Conservation (phyloP, 495 filamentous ascomycete genomes). For the Bacidia gigantensis region DNA sequence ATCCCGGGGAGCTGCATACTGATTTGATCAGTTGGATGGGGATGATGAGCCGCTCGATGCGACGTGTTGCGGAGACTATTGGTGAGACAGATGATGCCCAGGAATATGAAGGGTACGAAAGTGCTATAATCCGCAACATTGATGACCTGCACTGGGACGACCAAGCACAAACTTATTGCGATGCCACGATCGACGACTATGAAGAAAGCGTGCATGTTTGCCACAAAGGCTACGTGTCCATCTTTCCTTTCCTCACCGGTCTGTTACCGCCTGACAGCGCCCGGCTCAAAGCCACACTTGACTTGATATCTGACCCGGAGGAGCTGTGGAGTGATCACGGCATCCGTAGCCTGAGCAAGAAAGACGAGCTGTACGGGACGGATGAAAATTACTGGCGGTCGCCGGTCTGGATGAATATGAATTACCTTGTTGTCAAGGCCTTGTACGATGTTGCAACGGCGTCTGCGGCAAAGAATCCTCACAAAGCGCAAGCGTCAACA, state of each 20-base stretch:
- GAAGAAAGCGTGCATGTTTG: slow-evolving; percentile 78
- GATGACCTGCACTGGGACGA: slow-evolving; percentile 90
- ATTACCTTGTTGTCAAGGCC: slow-evolving; percentile 72
- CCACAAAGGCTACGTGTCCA: slow-evolving; percentile 89
- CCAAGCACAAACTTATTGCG: slow-evolving; percentile 69
- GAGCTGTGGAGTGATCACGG: slow-evolving; percentile 81
- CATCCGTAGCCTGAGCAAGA: slow-evolving; percentile 74
- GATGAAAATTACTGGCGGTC: slow-evolving; percentile 96
- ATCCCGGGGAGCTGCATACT: slow-evolving; percentile 91
- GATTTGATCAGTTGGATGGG: slow-evolving; percentile 96
- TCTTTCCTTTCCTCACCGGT: slow-evolving; percentile 84
- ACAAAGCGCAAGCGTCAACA: slow-evolving; percentile 52
- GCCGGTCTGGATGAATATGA: slow-evolving; percentile 95
- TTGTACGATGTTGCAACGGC: slow-evolving; percentile 32
- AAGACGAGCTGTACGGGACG: slow-evolving; percentile 69
- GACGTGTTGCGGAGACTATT: slow-evolving; percentile 60
- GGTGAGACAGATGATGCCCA: slow-evolving; percentile 60
- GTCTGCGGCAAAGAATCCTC: slow-evolving; percentile 43
- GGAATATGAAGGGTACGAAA: slow-evolving; percentile 56
- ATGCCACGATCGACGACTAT: slow-evolving; percentile 89
- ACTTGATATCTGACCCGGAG: slow-evolving; percentile 58
- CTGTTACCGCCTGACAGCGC: slow-evolving; percentile 60
- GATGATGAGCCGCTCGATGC: slow-evolving; percentile 72
- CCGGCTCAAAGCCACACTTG: slow-evolving; percentile 57
- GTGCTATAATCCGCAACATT: slow-evolving; percentile 72